Evolutionary conservation across 352 stramenopile species (phyloP), one percentile per base, ranked within the genome.

Genomic region (Phytophthora cactorum): DNA sequence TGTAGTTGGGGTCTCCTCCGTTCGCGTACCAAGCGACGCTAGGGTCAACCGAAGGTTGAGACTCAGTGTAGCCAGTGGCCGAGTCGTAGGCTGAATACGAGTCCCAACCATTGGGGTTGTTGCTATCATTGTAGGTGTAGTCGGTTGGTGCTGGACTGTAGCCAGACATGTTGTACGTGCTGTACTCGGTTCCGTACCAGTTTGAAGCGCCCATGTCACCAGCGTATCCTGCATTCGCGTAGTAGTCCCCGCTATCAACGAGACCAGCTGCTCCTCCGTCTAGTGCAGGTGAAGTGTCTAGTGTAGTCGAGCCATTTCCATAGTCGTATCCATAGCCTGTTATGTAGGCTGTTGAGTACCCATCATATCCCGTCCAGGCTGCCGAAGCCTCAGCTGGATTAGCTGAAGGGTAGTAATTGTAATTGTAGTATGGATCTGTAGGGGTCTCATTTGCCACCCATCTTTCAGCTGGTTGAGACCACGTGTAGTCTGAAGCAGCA

Each of bases 201-300:
- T 75, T 67, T 4, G 65, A 60, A 17, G 15, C 32, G 8, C n/a
- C 32, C 5, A 11, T 52, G 9, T 17, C 59, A n/a, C 14, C 56
- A 50, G 36, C 43, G 58, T 68, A 68, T 14, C 29, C 50, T 36
- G 43, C 54, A 46, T 44, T 63, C 15, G 54, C 50, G 36, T 66
- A 76, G 50, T 76, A 76, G n/a, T 44, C 64, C 2, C 11, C 44
- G 31, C 69, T 76, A 57, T 76, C 64, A 39, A 73, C 69, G 5
- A 76, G 68, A 31, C 43, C 61, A 60, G 43, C 4, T 45, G 17
- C n/a, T 8, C 32, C 41, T 29, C 8, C 57, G 11, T 29, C 28
- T 12, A 63, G 17, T 50, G 6, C 44, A 51, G 51, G 10, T 10
- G 29, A 31, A 27, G 32, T 38, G 22, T 61, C 10, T 45, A 59